Base-by-base conservation (phyloP, 768 basidiomycete genomes). In the Boletus rubropictus region DNA sequence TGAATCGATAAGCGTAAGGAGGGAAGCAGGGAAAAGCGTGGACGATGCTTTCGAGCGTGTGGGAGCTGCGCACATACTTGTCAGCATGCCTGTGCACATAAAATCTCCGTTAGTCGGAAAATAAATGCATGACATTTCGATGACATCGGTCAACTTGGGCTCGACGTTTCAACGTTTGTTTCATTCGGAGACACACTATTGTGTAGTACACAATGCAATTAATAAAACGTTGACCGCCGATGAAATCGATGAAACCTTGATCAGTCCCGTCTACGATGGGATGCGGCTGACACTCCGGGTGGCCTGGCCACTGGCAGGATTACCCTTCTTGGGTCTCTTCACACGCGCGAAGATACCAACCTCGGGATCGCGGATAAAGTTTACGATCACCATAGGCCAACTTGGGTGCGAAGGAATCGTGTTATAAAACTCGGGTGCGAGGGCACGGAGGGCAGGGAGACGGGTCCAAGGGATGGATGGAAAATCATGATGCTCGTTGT, bases 401-500 rank as follows among this genome's bases (percentile, higher is more conserved):
- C 84, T 86, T 1, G 85, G 81, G 60, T 99, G 96, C 0, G 83
- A 77, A 0, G 94, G 91, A 21, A 97, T 74, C 5, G 72, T 78
- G 54, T 91, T 88, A 69, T 99, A 99, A 63, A 86, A 93, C 65
- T 98, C 95, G 3, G 85, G 86, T 7, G 93, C 95, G 24, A 96
- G 75, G 2, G 76, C 75, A 25, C 84, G 82, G 18, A 99, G 80
- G 5, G 79, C 78, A 2, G 93, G 89, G 0, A 98, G 77, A 20
- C 88, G 82, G 15, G 94, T 97, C 96, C 96, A 99, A 1, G 96
- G 79, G 1, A 99, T 69, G 11, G 92, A 92, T 7, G 96, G 94
- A 69, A 99, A 98, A 69, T 99, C 96, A 69, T 99, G 96, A 68
- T 99, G 96, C 60, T 98, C 96, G 67, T 99, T 97, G 66, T 99